These are phyloP conservation scores for Hypoxylon perforatum DNA, from an alignment of 495 filamentous ascomycete genomes.

Conservation along the genomic window DNA sequence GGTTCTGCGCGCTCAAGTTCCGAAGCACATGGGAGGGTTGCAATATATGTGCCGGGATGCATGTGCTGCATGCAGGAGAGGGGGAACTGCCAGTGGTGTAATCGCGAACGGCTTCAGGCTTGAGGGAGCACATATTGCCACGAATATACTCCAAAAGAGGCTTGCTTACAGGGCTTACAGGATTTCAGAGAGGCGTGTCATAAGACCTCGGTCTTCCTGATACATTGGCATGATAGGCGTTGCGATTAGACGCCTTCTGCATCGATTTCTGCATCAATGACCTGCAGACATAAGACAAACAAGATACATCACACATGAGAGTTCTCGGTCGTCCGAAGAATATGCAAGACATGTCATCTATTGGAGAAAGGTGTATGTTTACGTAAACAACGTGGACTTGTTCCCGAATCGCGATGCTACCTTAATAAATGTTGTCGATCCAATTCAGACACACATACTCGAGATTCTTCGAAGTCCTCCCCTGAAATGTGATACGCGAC, in stretches of 20 bases:
- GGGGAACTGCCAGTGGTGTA: not conserved
- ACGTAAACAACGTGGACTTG: slow-evolving; percentile 11
- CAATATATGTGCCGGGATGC: slow-evolving; percentile 25
- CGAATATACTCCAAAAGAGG: not conserved
- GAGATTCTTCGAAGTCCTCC: not conserved
- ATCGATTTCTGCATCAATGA: slow-evolving; percentile 11
- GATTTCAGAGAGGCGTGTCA: not conserved
- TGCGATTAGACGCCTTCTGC: not conserved
- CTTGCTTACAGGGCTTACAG: no score
- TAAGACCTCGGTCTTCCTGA: not conserved
- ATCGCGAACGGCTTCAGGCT: slow-evolving; percentile 4
- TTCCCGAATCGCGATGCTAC: slow-evolving; percentile 28
- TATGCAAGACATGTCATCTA: slow-evolving; percentile 29
- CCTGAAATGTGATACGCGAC: not conserved
- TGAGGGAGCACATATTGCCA: not conserved
- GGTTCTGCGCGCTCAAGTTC: slow-evolving; percentile 10
- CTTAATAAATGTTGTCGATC: slow-evolving; percentile 16
- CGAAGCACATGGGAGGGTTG: slow-evolving; percentile 34
- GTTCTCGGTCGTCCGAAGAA: slow-evolving; percentile 29
- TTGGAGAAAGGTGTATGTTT: slow-evolving; percentile 10
- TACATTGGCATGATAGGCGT: no score
- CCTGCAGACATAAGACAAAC: no score
- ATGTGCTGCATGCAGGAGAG: slow-evolving; percentile 31
- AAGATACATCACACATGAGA: slow-evolving; percentile 13
- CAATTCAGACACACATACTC: slow-evolving; percentile 2